Evolutionary conservation across 2,329 filamentous ascomycete species (phyloP).

Genomic region (Lecanicillium sp.): DNA sequence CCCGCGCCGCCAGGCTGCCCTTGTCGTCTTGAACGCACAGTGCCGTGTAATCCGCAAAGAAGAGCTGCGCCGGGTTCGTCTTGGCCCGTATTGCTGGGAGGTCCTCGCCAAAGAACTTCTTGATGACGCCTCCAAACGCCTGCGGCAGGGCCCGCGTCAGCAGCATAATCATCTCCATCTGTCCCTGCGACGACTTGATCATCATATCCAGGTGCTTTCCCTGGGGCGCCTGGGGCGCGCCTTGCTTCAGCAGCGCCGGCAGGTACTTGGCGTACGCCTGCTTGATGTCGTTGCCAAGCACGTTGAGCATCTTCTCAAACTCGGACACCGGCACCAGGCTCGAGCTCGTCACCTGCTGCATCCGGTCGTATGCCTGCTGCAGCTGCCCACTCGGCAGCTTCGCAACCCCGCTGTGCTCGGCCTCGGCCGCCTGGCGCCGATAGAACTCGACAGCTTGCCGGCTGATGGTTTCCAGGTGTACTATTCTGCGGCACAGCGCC

Average conservation of each 20-base stretch:
- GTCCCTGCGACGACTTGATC: constrained; percentile 40
- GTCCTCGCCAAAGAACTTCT: constrained; percentile 56
- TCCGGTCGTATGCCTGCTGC: constrained; percentile 49
- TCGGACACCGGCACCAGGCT: constrained; percentile 53
- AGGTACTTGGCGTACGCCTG: constrained; percentile 42
- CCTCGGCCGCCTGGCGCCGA: constrained; percentile 36
- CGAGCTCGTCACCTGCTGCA: constrained; percentile 44
- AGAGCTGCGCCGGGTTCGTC: constrained; percentile 61
- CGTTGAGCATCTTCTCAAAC: constrained; percentile 55
- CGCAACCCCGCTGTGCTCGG: constrained; percentile 32
- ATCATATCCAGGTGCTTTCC: constrained; percentile 38
- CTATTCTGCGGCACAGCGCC: constrained; percentile 59
- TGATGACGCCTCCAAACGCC: constrained; percentile 51
- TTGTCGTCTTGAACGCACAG: constrained; percentile 59
- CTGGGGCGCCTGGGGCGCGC: constrained; percentile 36
- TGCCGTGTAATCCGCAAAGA: constrained; percentile 65
- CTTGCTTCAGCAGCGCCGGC: constrained; percentile 40
- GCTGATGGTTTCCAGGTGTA: constrained; percentile 48
- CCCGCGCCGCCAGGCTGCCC: constrained; percentile 37
- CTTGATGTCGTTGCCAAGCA: constrained; percentile 44
- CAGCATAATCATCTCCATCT: constrained; percentile 48
- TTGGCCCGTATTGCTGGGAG: constrained; percentile 52
- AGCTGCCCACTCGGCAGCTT: constrained; percentile 45
- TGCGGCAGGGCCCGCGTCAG: constrained; percentile 41
- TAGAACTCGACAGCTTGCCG: constrained; percentile 46